Conservation (phyloP, 305 asterid species). For the Solanum aculeatissimum region DNA sequence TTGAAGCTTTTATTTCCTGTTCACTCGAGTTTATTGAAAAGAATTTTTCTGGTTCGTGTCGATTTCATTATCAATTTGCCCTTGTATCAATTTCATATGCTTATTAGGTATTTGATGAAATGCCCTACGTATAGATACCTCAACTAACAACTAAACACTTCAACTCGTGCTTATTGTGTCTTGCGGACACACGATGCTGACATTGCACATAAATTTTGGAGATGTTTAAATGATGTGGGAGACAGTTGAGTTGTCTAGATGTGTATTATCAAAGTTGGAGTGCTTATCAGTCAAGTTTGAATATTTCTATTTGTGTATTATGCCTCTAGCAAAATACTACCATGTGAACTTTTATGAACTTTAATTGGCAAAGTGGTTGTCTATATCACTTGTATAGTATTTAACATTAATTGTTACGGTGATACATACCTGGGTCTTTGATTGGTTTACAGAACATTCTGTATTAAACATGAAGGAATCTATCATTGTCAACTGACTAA, state of each 20-base stretch:
- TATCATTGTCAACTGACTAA: background rate
- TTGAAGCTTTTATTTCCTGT: background rate
- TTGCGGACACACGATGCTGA: background rate
- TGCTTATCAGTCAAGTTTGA: background rate
- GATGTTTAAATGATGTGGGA: background rate
- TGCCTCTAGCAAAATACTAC: background rate
- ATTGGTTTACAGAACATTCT: background rate
- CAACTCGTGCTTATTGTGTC: background rate
- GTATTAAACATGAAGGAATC: background rate
- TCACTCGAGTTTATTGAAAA: background rate
- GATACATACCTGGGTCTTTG: background rate
- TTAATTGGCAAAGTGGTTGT: background rate
- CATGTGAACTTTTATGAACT: background rate
- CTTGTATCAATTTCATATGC: background rate
- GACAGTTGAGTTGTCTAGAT: background rate
- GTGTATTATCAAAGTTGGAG: background rate
- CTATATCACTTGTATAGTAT: background rate
- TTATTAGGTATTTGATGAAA: background rate
- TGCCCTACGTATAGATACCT: background rate
- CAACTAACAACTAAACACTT: background rate
- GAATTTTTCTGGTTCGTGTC: background rate
- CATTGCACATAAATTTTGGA: background rate
- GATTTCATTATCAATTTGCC: background rate
- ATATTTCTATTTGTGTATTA: background rate
- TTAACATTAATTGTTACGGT: background rate